Conservation (phyloP, 129 eudicot species). For the Tagetes erecta region DNA sequence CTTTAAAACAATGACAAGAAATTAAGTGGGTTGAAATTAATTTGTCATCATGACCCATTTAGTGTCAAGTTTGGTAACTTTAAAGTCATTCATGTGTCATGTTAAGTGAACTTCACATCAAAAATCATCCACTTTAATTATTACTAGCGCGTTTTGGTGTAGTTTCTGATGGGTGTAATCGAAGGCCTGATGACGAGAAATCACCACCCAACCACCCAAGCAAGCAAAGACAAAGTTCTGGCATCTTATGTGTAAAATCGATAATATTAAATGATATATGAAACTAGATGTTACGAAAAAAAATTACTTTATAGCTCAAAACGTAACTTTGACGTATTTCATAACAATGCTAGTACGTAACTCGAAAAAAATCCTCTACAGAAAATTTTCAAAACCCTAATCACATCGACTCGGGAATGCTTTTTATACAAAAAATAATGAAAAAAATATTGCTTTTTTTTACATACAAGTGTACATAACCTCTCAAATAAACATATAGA, state of each 20-base stretch:
- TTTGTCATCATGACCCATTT: background rate
- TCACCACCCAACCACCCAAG: no score
- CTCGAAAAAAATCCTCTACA: background rate
- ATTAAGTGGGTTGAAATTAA: background rate
- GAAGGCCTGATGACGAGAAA: no score
- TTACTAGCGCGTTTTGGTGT: no score
- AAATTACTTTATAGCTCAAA: no score
- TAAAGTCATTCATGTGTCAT: background rate
- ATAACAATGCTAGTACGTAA: background rate
- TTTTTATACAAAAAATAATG: conserved; percentile 26
- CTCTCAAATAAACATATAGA: conserved; percentile 6
- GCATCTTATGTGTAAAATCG: no score
- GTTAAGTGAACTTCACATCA: no score
- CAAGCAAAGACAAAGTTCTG: no score
- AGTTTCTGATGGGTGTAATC: no score
- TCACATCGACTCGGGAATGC: background rate
- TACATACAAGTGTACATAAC: conserved; percentile 21
- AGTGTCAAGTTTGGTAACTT: background rate
- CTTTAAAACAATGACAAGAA: background rate
- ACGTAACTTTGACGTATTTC: background rate
- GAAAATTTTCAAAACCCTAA: background rate
- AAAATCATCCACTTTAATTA: no score
- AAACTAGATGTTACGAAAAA: no score
- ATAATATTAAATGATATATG: no score
- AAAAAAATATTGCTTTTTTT: conserved; percentile 13